Percentiles rank a stretch among this genome's conserved stretches.
Evolutionary conservation across 345 rosid genomes (phyloP).

Genomic region (Barbarea vulgaris): DNA sequence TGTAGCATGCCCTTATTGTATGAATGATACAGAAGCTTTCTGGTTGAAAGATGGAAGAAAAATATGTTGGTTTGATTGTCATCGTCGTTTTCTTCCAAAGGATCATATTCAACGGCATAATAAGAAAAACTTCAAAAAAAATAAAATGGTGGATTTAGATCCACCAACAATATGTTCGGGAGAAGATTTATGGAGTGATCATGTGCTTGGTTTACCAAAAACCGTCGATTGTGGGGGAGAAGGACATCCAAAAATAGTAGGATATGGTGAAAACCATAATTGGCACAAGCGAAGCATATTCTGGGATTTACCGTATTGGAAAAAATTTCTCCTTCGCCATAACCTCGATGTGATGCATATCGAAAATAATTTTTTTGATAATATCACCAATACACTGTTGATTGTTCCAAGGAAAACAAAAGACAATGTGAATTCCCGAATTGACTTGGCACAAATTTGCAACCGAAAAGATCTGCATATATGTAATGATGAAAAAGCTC

Average conservation of each 20-base stretch:
- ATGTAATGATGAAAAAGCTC: background rate
- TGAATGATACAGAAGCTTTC: too few species aligned
- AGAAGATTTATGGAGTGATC: too few species aligned
- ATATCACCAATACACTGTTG: background rate
- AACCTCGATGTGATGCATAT: background rate
- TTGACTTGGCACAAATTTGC: background rate
- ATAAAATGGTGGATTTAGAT: too few species aligned
- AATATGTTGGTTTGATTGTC: too few species aligned
- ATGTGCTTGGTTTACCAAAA: too few species aligned
- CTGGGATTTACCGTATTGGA: background rate
- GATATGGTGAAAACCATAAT: background rate
- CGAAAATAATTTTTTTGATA: background rate
- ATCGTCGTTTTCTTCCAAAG: too few species aligned
- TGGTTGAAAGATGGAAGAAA: too few species aligned
- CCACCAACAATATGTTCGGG: too few species aligned
- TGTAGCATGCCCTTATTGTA: conserved; percentile 16
- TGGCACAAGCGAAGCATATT: background rate
- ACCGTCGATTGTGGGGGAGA: too few species aligned
- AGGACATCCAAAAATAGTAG: too few species aligned
- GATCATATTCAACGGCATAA: too few species aligned
- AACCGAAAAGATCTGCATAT: background rate
- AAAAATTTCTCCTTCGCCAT: background rate
- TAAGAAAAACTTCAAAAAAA: too few species aligned
- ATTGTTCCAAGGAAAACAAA: background rate
- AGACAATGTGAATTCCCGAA: background rate